Percentiles rank a stretch among this genome's conserved stretches.
Conservation (phyloP, 257 asterid species). For the Euphrasia confusa region DNA sequence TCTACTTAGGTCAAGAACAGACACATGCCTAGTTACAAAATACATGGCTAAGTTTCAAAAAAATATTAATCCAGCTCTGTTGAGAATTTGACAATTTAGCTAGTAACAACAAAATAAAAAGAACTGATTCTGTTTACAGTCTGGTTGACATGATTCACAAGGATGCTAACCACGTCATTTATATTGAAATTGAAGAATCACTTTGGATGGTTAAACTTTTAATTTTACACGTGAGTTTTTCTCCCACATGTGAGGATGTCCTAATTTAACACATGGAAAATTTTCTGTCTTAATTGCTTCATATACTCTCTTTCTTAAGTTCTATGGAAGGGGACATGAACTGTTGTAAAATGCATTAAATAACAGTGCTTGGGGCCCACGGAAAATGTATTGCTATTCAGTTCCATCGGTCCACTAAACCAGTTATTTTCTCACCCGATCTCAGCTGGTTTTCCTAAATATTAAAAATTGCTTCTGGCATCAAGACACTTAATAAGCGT, state of each 20-base stretch:
- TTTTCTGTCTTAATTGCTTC: conserved; percentile 7
- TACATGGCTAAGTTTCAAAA: not conserved
- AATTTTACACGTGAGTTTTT: not conserved
- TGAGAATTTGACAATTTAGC: conserved; percentile 1
- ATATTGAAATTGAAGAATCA: conserved; percentile 9
- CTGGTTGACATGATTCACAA: not conserved
- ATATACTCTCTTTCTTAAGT: not conserved
- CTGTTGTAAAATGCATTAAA: not conserved
- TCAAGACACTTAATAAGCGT: not conserved
- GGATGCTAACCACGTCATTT: conserved; percentile 12
- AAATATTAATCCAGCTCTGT: not conserved
- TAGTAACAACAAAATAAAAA: not conserved
- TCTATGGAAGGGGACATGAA: not conserved
- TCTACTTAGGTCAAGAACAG: not conserved
- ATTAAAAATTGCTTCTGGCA: not conserved
- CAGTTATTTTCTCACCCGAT: conserved; percentile 12
- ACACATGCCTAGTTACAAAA: not conserved
- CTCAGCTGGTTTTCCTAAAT: conserved; percentile 5
- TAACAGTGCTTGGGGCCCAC: conserved; percentile 2
- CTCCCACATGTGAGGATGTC: not conserved
- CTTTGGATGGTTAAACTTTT: conserved; percentile 2
- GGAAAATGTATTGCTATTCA: conserved; percentile 5
- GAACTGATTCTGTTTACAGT: conserved; percentile 16
- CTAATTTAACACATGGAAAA: conserved; percentile 5
- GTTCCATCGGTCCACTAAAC: conserved; percentile 1